A percentile compares a stretch with the other conserved stretches of the same genome.
phyloP scores from a whole-genome alignment of 2,329 filamentous ascomycete genomes.

The Saccharata proteae region DNA sequence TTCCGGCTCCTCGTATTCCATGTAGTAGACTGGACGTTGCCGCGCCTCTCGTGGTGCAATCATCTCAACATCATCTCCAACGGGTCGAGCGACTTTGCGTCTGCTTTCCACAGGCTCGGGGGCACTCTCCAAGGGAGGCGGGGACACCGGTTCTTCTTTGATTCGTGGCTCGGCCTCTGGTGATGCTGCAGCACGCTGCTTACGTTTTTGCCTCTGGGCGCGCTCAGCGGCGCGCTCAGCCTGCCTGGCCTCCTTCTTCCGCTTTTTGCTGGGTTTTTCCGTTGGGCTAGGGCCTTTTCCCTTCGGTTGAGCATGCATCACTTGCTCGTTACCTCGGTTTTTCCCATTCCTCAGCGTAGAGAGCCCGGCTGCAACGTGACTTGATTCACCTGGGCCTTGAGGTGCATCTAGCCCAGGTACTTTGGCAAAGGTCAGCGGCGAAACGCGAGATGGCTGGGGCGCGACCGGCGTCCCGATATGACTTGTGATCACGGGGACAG shows the following conservation, averaged over 20 bases:
- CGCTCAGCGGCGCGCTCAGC: slow-evolving; percentile 22
- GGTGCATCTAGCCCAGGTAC: slow-evolving; percentile 30
- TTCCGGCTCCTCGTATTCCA: slow-evolving; percentile 21
- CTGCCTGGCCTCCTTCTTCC: slow-evolving; percentile 30
- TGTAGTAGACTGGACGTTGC: slow-evolving; percentile 35
- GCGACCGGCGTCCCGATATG: slow-evolving; percentile 63
- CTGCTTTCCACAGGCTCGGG: slow-evolving; percentile 24
- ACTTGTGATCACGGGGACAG: slow-evolving; percentile 45
- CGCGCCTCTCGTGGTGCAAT: slow-evolving; percentile 26
- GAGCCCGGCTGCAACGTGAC: slow-evolving; percentile 2
- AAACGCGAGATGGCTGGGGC: slow-evolving; percentile 61
- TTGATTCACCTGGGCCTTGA: slow-evolving; percentile 36
- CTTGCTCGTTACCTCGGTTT: too few species aligned
- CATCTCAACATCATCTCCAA: slow-evolving; percentile 26
- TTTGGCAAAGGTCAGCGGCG: slow-evolving; percentile 43
- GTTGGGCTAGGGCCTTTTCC: slow-evolving; percentile 6
- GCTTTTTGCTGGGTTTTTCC: slow-evolving; percentile 22
- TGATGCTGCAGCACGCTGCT: slow-evolving; percentile 13
- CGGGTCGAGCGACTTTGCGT: slow-evolving; percentile 26
- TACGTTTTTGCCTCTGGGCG: slow-evolving; percentile 18
- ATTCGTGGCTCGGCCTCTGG: slow-evolving; percentile 42
- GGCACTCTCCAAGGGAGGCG: slow-evolving; percentile 39
- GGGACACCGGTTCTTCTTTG: slow-evolving; percentile 52
- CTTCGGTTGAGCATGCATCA: slow-evolving; percentile 17
- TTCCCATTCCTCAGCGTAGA: slow-evolving; percentile 10